phyloP scores from a whole-genome alignment of 1,284 basidiomycete genomes.

The Cryptococcus sp. region DNA sequence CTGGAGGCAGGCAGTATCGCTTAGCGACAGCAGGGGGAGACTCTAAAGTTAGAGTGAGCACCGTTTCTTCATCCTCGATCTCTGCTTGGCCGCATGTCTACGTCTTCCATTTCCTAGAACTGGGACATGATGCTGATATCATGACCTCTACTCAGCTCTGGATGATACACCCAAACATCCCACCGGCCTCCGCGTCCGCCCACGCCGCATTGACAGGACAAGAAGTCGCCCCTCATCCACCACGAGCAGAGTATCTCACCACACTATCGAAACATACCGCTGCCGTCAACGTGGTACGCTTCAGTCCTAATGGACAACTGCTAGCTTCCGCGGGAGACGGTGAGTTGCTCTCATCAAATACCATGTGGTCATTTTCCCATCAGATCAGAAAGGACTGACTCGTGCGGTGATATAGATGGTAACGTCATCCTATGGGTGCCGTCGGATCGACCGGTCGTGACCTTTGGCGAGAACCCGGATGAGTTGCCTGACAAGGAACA shows the following conservation, averaged over 20 bases:
- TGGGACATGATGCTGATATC: neutral
- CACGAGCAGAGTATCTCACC: slow-evolving; percentile 93
- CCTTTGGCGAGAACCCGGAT: slow-evolving; percentile 74
- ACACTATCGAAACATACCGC: slow-evolving; percentile 92
- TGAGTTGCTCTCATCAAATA: slow-evolving; percentile 53
- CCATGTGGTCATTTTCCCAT: neutral
- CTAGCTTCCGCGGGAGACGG: slow-evolving; percentile 95
- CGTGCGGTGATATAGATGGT: slow-evolving; percentile 65
- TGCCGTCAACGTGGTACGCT: slow-evolving; percentile 94
- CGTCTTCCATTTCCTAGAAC: neutral
- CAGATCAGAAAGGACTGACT: neutral
- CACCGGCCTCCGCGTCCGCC: slow-evolving; percentile 58
- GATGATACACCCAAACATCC: slow-evolving; percentile 90
- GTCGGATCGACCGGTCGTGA: slow-evolving; percentile 69
- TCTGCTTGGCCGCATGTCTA: neutral
- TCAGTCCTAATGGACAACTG: slow-evolving; percentile 90
- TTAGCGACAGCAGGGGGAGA: slow-evolving; percentile 96
- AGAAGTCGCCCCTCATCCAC: slow-evolving; percentile 61
- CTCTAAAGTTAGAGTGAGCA: slow-evolving; percentile 88
- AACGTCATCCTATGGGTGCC: slow-evolving; percentile 96
- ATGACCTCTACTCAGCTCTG: slow-evolving; percentile 64
- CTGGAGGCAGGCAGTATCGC: slow-evolving; percentile 66
- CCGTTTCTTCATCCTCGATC: neutral
- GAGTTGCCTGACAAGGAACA: slow-evolving; percentile 90
- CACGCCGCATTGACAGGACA: slow-evolving; percentile 62